Conservation (phyloP, 1,284 basidiomycete species). For the Pholiota adiposa region DNA sequence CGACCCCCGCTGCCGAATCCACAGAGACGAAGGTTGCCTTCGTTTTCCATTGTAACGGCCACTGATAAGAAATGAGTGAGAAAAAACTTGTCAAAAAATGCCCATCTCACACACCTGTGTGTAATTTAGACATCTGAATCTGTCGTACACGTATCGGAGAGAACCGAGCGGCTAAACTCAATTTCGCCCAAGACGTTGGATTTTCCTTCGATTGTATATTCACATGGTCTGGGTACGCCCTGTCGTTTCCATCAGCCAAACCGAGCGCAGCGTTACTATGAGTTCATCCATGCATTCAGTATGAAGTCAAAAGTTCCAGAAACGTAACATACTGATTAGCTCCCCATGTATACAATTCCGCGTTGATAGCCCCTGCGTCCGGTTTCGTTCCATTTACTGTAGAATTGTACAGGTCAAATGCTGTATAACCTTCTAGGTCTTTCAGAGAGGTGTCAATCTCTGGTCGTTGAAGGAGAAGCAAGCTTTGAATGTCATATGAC, state of each 20-base stretch:
- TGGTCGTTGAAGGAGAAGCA: conserved; percentile 74
- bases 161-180: conserved; percentile 45
- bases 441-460: conserved; percentile 82
- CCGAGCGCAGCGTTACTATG: conserved; percentile 84
- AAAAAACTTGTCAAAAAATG: not conserved
- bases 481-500: conserved; percentile 40
- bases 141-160: conserved; percentile 65
- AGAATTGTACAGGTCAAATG: conserved; percentile 94
- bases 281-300: not conserved
- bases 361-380: conserved; percentile 39
- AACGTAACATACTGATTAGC: conserved; percentile 64
- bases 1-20: conserved; percentile 88
- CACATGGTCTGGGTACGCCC: conserved; percentile 82
- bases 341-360: conserved; percentile 91
- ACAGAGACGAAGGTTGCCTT: conserved; percentile 81
- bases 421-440: conserved; percentile 90
- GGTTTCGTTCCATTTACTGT: conserved; percentile 81
- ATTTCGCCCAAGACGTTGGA: conserved; percentile 23
- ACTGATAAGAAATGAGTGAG: conserved; percentile 35
- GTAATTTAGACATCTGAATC: conserved; percentile 82
- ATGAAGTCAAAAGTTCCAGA: not conserved
- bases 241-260: conserved; percentile 80
- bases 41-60: conserved; percentile 75
- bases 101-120: conserved; percentile 54
- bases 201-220: conserved; percentile 50